Evolutionary conservation across 768 basidiomycete genomes (phyloP), one percentile per base, ranked within the genome.

Genomic region (Naganishia randhawae): DNA sequence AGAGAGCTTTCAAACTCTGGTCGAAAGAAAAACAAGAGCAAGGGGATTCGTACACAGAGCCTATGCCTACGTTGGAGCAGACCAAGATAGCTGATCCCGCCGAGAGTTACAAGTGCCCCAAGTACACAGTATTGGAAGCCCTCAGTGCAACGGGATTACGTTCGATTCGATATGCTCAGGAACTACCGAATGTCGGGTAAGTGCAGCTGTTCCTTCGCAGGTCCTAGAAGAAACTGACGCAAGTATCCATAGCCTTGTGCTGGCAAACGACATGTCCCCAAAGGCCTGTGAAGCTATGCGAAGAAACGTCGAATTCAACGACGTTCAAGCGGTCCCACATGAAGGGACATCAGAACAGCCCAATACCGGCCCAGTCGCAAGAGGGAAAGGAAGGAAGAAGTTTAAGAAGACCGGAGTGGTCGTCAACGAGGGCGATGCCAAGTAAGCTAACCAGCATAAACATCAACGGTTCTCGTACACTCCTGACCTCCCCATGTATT

Each of bases 81-180:
- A 13, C 32, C 42, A 39, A 61, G 37, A 25, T 39, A 8, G 57
- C n/a, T n/a, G n/a, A n/a, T n/a, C n/a, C n/a, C n/a, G n/a, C n/a
- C n/a, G 39, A 39, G 57, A 61, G 19, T n/a, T 61, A 39, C 19
- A 25, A 39, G 25, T 61, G 57, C 41, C 84, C 87, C 71, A 88
- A 85, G 72, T 85, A 93, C 72, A 86, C 88, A 19, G 84, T 96
- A 19, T 83, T 99, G 11, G 96, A 99, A 80, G 92, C 94, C 0
- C 85, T 99, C 35, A 94, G 94, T 19, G 96, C 96, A 0, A 98
- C 95, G 0, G 96, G 96, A 33, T 84, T 99, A 31, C 87, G 96
- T 8, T 89, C 94, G 0, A 96, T 99, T 64, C 90, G 96, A 39
- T 99, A 98, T 78, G 95, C 94, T 0, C 92, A 96, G 74, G 96